phyloP scores from a whole-genome alignment of 73 alveolate genomes.

The Paramecium sonneborni region DNA sequence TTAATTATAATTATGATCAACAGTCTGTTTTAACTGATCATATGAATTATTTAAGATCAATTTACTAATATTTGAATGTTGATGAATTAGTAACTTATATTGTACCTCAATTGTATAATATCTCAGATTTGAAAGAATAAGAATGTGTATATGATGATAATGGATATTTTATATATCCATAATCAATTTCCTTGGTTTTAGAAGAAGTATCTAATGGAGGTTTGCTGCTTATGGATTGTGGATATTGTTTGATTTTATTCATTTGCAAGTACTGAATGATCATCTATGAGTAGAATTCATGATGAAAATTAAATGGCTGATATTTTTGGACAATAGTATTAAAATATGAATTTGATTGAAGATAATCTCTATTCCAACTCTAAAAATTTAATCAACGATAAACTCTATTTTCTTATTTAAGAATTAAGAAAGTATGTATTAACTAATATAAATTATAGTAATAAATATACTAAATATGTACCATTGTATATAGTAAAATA shows the following conservation, averaged over 20 bases:
- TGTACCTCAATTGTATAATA: conserved; percentile 38
- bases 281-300: not conserved
- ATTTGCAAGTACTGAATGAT: not conserved
- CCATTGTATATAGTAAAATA: not conserved
- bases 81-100: conserved; percentile 49
- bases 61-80: conserved; percentile 22
- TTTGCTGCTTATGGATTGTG: conserved; percentile 53
- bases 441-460: not conserved
- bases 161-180: conserved; percentile 41
- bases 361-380: conserved; percentile 55
- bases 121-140: not conserved
- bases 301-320: conserved; percentile 7
- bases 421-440: conserved; percentile 56
- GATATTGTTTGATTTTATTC: not conserved
- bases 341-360: not conserved
- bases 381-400: conserved; percentile 8
- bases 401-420: not conserved
- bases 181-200: not conserved
- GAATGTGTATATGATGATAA: conserved; percentile 40
- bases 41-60: conserved; percentile 25
- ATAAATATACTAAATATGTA: not conserved
- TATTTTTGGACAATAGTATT: not conserved
- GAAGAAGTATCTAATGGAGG: conserved; percentile 3
- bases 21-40: not conserved
- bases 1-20: not conserved